Evolutionary conservation across 1,284 basidiomycete genomes (phyloP).

Genomic region (Hemileia vastatrix): DNA sequence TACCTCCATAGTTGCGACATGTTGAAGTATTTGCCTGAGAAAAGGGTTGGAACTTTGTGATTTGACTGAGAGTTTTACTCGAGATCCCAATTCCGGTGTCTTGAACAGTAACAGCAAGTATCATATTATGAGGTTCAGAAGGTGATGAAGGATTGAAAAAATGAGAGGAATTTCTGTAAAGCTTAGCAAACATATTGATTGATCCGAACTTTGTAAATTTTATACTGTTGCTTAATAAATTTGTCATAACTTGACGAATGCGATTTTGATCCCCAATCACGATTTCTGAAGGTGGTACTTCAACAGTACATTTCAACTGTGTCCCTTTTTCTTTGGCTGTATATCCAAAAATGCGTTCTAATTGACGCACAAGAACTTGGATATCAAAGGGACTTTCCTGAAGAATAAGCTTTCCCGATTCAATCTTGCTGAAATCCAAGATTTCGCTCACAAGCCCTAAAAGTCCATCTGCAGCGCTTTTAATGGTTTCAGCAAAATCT

Average conservation of each 20-base stretch:
- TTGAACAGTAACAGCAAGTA: conserved; percentile 2
- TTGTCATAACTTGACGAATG: conserved; percentile 39
- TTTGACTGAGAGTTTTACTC: background rate
- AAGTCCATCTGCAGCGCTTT: conserved; percentile 38
- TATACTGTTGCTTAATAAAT: conserved; percentile 40
- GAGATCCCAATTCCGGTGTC: conserved; percentile 10
- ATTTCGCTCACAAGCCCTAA: conserved; percentile 40
- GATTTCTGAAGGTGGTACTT: conserved; percentile 21
- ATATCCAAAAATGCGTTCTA: conserved; percentile 34
- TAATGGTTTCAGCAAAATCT: conserved; percentile 41
- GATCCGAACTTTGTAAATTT: conserved; percentile 36
- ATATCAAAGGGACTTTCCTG: conserved; percentile 37
- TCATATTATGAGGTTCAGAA: background rate
- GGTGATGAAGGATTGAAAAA: too few species aligned
- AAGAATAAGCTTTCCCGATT: conserved; percentile 39
- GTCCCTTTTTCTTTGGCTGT: conserved; percentile 38
- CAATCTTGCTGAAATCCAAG: conserved; percentile 40
- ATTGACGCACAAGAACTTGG: background rate
- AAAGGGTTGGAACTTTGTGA: conserved; percentile 9
- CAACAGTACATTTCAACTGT: conserved; percentile 28
- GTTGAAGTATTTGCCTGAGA: conserved; percentile 8
- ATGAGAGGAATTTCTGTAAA: too few species aligned
- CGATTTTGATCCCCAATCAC: conserved; percentile 37
- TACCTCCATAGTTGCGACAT: conserved; percentile 5
- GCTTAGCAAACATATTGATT: background rate